Base-by-base conservation (phyloP, 2,329 filamentous ascomycete genomes). In the Cordyceps cicadae region DNA sequence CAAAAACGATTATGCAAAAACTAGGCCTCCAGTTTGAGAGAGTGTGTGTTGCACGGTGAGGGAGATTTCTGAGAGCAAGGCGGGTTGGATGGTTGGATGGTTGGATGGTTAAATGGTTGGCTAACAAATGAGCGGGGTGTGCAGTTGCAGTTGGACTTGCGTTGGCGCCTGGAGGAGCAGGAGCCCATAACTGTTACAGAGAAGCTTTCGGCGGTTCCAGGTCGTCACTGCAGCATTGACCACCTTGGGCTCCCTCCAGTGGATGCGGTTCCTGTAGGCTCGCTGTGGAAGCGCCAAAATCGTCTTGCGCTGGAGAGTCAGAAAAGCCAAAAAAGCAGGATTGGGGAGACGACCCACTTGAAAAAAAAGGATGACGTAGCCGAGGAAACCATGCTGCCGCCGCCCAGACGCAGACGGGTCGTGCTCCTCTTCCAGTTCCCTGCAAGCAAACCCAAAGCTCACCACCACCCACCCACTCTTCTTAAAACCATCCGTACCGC, bases 321-420 rank as follows among this genome's bases (percentile, higher is more conserved):
- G 24, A 41, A 41, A 17, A 41, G 37, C 12, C 50, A 21, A 29
- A 59, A 59, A 46, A 54, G 49, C 61, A 62, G 55, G 55, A 51
- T 54, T 62, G 51, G 45, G 41, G 34, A 34, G 17, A 34, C 29
- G 57, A 54, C 52, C 61, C 61, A 56, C 56, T 41, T 29, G n/a
- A 11, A 48, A 7, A 19, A 59, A 60, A 59, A 60, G 58, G 61
- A 62, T 62, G 61, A 62, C 61, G 61, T 62, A 62, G 61, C 61
- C 61, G 61, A 60, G 60, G 61, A 62, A 62, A 62, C 61, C 51
- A 62, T 48, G 29, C 24, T n/a, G 17, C 46, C 8, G 11, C 49
- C 24, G 24, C 24, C 17, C 43, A 43, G 41, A 17, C 48, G 29
- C 50, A 5, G 14, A 24, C 24, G 24, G 24, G 32, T 26, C 19